Evolutionary conservation across 2,329 filamentous ascomycete genomes (phyloP).

Genomic region (Penicillium sclerotigenum): DNA sequence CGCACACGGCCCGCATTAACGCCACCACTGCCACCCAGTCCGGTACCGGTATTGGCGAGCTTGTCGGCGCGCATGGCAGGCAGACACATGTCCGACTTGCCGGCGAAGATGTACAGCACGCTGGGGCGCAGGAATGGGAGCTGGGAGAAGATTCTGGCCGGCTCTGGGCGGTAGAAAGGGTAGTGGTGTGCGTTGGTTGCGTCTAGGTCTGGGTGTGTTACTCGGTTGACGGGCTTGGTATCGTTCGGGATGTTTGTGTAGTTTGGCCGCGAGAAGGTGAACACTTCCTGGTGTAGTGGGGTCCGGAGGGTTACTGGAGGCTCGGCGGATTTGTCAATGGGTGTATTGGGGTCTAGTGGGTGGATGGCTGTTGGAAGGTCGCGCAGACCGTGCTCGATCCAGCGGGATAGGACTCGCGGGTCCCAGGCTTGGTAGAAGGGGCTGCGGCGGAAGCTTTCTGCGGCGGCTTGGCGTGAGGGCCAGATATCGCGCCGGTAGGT

Average conservation of each 20-base stretch:
- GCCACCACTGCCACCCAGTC: constrained; percentile 46
- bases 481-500: constrained; percentile 73
- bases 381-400: constrained; percentile 72
- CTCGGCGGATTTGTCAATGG: constrained; percentile 8
- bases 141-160: constrained; percentile 36
- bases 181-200: constrained; percentile 27
- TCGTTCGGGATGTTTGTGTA: constrained; percentile 58
- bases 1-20: constrained; percentile 67
- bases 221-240: constrained; percentile 36
- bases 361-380: constrained; percentile 61
- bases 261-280: constrained; percentile 48
- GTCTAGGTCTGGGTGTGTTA: constrained; percentile 48
- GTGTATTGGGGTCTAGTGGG: constrained; percentile 25
- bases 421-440: constrained; percentile 85
- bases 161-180: constrained; percentile 48
- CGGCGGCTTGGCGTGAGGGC: constrained; percentile 71
- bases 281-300: constrained; percentile 81
- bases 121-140: constrained; percentile 46
- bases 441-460: constrained; percentile 62
- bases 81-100: constrained; percentile 41
- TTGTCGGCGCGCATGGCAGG: constrained; percentile 42
- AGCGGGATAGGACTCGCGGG: constrained; percentile 69
- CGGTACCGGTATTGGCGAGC: constrained; percentile 39
- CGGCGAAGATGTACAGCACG: constrained; percentile 47
- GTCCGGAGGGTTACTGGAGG: constrained; percentile 68